phyloP scores from a whole-genome alignment of 768 basidiomycete species.

The Lentinula boryana region DNA sequence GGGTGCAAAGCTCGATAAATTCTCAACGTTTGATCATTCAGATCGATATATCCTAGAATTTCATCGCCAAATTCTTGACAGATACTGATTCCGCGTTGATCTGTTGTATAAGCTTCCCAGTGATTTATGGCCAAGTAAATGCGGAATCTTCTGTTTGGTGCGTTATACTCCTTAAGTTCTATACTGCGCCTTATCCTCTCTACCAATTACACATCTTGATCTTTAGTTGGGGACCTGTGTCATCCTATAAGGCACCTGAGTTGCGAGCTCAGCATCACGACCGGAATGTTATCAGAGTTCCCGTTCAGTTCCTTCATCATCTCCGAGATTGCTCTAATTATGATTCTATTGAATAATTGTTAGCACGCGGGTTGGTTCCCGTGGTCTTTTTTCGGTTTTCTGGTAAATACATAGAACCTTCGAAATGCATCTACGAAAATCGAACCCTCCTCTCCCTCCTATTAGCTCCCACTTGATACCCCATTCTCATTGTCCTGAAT shows the following conservation, averaged over 20 bases:
- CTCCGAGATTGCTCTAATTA: neutral
- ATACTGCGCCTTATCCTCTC: too few species aligned
- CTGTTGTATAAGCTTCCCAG: too few species aligned
- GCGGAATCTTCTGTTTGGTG: too few species aligned
- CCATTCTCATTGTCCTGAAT: neutral
- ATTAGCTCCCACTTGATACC: neutral
- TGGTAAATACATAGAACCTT: neutral
- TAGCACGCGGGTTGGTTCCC: neutral
- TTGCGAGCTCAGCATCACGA: neutral
- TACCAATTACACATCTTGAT: too few species aligned
- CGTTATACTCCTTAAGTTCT: too few species aligned
- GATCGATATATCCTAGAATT: too few species aligned
- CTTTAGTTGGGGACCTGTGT: neutral
- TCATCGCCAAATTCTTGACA: too few species aligned
- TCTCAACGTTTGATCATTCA: too few species aligned
- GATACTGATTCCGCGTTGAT: too few species aligned
- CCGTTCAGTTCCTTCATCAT: neutral
- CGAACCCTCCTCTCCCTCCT: neutral
- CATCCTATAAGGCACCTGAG: neutral
- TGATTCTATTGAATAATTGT: neutral
- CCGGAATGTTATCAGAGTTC: neutral
- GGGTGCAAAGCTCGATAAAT: too few species aligned
- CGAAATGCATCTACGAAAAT: neutral
- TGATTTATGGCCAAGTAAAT: too few species aligned
- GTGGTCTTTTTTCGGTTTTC: neutral